Base-by-base conservation (phyloP, 2,329 filamentous ascomycete genomes). In the Aspergillus sp. region DNA sequence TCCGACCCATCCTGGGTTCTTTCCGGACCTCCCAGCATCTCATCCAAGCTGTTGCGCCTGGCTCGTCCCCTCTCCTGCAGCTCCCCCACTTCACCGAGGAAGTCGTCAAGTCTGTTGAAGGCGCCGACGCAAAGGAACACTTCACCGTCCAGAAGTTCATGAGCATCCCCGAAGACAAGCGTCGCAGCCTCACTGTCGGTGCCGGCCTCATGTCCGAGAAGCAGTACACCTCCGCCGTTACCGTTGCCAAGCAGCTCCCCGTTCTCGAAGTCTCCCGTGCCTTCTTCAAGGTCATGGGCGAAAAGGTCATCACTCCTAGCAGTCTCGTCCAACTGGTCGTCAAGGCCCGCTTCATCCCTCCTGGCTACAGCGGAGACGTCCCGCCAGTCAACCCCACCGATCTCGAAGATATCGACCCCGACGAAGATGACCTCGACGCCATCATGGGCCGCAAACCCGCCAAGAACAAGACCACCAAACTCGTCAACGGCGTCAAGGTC, bases 281-380 rank as follows among this genome's bases (percentile, higher is more conserved):
- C 7, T 99, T 97, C 79, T 99, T 99, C 87, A 99, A 99, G 83
- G 96, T 99, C 49, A 89, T 92, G 55, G 95, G 95, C 73, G 96
- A 99, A 79, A 91, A 90, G 67, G 90, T 89, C 75, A 91, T 99
- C 72, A 96, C 94, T 32, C 93, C 95, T 6, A 91, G 90, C 60
- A 96, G 92, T 59, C 85, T 99, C 39, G 94, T 98, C 21, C 94
- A 93, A 63, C 89, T 99, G 30, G 92, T 99, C 55, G 87, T 99
- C 74, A 99, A 99, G 82, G 92, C 91, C 32, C 92, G 95, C 58
- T 90, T 98, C 72, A 88, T 98, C 51, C 95, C 95, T 5, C 93
- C 95, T 4, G 94, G 93, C 49, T 89, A 87, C 65, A 36, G 32
- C 32, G 84, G 85, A 23, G 83, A 90, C 56, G 82, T 97, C 6